Base-by-base conservation (phyloP, 1,139 yeast genomes). In the Debaryomyces coudertii region DNA sequence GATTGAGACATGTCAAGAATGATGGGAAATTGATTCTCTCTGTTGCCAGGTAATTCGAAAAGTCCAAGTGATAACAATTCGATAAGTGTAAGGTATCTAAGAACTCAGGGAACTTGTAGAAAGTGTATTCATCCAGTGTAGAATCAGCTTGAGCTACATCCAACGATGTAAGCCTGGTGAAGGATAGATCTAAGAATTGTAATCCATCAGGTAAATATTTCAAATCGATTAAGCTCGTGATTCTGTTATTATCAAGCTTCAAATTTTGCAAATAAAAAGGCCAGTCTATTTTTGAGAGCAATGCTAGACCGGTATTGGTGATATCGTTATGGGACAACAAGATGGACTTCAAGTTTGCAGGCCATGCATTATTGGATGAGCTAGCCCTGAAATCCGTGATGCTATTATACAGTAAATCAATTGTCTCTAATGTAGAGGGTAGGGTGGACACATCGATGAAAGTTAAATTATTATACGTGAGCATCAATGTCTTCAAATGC, bases 401-500 rank as follows among this genome's bases (percentile, higher is more conserved):
- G 11, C 52, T 45, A 45, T 65, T 67, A 47, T 53, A 53, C 9
- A 69, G 62, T 16, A 69, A 46, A 45, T 69, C 75, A 23, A 70
- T 49, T 1, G 65, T 63, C 41, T 62, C 64, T 37, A 71, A 52
- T 1, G 62, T 52, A 7, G 47, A 49, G 0, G 72, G 73, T 14
- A 70, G 57, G 8, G 47, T 44, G 7, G 60, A 52, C 2, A 67
- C 47, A 45, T 64, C 57, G 15, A 69, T 42, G 6, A 49, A 42
- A 8, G 53, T 43, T 16, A 69, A 43, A 20, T 57, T 55, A 47
- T 70, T 71, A 52, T 67, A 60, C 0, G 74, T 64, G 38, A 71
- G 50, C 76, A 71, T 70, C 28, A 72, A 53, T 2, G 67, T 64
- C 11, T 58, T 62, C 38, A 71, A 53, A 24, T 54, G 44, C 2